Percentiles rank a stretch among this genome's conserved stretches.
Evolutionary conservation across 2,329 filamentous ascomycete genomes (phyloP).

Genomic region (Furcasterigmium furcatum): DNA sequence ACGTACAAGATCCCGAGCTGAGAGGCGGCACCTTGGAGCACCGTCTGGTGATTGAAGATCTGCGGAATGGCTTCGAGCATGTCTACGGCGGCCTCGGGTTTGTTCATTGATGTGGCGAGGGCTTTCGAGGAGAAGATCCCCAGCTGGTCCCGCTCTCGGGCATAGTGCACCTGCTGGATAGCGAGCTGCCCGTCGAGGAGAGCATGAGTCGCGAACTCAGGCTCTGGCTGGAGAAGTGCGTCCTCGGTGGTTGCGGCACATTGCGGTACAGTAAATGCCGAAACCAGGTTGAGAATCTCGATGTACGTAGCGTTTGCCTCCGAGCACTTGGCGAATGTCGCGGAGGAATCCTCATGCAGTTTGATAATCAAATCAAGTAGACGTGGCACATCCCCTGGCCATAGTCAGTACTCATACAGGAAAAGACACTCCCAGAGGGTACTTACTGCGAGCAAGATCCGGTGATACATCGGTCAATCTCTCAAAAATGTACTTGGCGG

Average conservation of each 20-base stretch:
- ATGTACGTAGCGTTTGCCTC: conserved; percentile 43
- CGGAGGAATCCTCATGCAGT: conserved; percentile 2
- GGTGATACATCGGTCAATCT: conserved; percentile 44
- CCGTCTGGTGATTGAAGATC: conserved; percentile 18
- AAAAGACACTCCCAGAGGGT: background rate
- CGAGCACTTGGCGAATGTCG: conserved; percentile 20
- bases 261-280: conserved; percentile 20
- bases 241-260: conserved; percentile 5
- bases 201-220: conserved; percentile 17
- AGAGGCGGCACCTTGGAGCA: conserved; percentile 18
- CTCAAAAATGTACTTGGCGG: conserved; percentile 54
- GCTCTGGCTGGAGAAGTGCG: conserved; percentile 1
- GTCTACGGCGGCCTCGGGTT: conserved; percentile 31
- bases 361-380: conserved; percentile 22
- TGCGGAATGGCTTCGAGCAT: conserved; percentile 33
- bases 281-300: conserved; percentile 41
- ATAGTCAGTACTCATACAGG: background rate
- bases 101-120: conserved; percentile 6
- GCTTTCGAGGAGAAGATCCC: background rate
- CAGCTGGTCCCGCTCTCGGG: conserved; percentile 7
- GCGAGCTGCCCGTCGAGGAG: conserved; percentile 35
- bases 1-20: conserved; percentile 40
- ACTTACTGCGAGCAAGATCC: conserved; percentile 33
- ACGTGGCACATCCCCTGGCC: conserved; percentile 23
- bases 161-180: conserved; percentile 31